Evolutionary conservation across 2,329 filamentous ascomycete genomes (phyloP), one percentile per base, ranked within the genome.

Genomic region (Cercospora sp.): DNA sequence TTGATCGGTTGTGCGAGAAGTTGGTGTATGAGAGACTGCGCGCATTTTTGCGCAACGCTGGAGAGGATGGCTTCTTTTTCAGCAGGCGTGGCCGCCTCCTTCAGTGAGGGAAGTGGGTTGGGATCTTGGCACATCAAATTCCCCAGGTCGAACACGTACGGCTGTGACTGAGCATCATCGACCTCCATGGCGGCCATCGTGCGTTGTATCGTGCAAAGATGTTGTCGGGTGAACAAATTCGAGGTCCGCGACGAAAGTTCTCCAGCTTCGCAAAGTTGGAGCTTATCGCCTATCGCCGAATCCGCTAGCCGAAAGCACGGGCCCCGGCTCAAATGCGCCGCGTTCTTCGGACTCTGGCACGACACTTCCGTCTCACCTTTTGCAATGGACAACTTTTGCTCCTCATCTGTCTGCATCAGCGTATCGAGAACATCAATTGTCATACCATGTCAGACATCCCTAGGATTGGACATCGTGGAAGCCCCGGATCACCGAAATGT

Each of bases 1-100:
- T 85, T 87, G 75, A 97, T 90, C 28, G 92, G 87, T 57, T 93
- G 94, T 16, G 90, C 93, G 45, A 99, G 89, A 69, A 99, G 90
- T 82, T 98, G 94, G 85, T 97, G 97, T 80, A 99, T 89, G 68
- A 99, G 89, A 32, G 88, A 89, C 83, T 99, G 95, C 12, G 94
- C 92, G 80, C 92, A 93, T 81, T 97, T 93, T 76, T 94, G 92
- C 65, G 95, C 93, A 24, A 89, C 88, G 49, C 87, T 82, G 70
- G 90, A 85, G 69, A 98, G 89, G 67, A 87, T 86, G 30, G 85
- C 82, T 80, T 97, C 92, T 63, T 74, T 74, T 58, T 72, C 66
- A 71, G 89, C 81, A 43, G 83, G 71, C 26, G 75, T 73, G 61
- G 76, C 67, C 69, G 81, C 81, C 13, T 43, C 32, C n/a, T 28